phyloP scores from a whole-genome alignment of 352 stramenopile species.

The Phytopythium aichiense region DNA sequence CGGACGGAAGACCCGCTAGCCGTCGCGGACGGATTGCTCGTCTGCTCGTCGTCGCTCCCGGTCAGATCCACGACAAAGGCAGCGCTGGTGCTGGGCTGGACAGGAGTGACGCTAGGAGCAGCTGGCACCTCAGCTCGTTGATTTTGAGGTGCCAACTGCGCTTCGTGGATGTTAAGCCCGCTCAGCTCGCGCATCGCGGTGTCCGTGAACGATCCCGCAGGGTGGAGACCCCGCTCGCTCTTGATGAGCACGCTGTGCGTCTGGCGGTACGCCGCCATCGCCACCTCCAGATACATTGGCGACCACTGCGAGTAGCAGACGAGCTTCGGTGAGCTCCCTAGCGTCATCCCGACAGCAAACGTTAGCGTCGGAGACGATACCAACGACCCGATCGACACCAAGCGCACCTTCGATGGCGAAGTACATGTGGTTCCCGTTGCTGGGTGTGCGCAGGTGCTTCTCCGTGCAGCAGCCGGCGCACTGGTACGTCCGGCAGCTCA shows the following conservation, averaged over 20 bases:
- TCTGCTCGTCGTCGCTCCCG: slow-evolving; percentile 26
- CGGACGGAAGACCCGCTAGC: slow-evolving; percentile 2
- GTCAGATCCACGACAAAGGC: slow-evolving; percentile 32
- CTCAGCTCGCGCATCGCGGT: not conserved
- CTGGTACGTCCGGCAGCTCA: slow-evolving; percentile 47
- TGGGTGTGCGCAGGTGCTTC: slow-evolving; percentile 26
- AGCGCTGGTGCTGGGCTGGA: not conserved
- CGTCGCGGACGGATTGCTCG: not conserved
- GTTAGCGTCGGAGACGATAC: not conserved
- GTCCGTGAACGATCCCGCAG: not conserved
- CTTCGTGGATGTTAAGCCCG: not conserved
- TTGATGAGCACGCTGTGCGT: not conserved
- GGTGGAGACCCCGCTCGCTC: not conserved
- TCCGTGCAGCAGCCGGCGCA: slow-evolving; percentile 50
- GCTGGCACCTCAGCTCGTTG: not conserved
- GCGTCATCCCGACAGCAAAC: not conserved
- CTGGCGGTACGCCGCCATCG: slow-evolving; percentile 30
- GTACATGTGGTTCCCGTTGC: slow-evolving; percentile 34
- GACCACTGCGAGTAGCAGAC: slow-evolving; percentile 46
- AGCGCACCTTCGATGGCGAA: slow-evolving; percentile 44
- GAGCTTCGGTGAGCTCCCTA: slow-evolving; percentile 37
- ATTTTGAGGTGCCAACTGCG: not conserved
- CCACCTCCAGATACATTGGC: slow-evolving; percentile 33
- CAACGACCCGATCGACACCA: not conserved
- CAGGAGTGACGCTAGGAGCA: not conserved